Evolutionary conservation across 106 monocot genomes (phyloP).

Genomic region (Ottelia alismoides): DNA sequence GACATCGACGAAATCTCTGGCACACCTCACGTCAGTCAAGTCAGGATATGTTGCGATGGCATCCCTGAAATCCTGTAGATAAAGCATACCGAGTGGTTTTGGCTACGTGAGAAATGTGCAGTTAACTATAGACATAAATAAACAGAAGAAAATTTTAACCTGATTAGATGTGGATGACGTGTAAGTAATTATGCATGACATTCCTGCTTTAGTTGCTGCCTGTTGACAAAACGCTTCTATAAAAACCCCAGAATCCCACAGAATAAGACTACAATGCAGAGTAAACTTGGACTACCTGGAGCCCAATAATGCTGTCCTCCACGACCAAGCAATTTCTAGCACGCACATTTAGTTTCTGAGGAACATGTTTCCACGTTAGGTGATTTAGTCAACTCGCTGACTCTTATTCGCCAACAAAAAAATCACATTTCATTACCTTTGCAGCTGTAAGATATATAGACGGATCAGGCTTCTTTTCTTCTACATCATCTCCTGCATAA

Average conservation of each 20-base stretch:
- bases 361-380: not conserved
- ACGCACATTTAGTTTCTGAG: slow-evolving; percentile 46
- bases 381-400: not conserved
- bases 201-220: slow-evolving; percentile 95
- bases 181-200: slow-evolving; percentile 88
- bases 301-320: slow-evolving; percentile 94
- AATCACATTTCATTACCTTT: slow-evolving; percentile 25
- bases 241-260: not conserved
- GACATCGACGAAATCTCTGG: not conserved
- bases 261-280: not conserved
- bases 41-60: slow-evolving; percentile 87
- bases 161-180: slow-evolving; percentile 89
- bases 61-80: slow-evolving; percentile 67
- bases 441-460: slow-evolving; percentile 79
- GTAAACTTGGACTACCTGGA: slow-evolving; percentile 37
- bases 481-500: slow-evolving; percentile 84
- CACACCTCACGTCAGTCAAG: slow-evolving; percentile 73
- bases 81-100: not conserved
- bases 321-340: slow-evolving; percentile 78
- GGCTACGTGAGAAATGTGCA: too few relatives aligned
- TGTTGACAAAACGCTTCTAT: slow-evolving; percentile 6
- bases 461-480: slow-evolving; percentile 93
- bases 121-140: not conserved
- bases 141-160: slow-evolving; percentile 19
- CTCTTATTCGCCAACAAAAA: not conserved